These are phyloP conservation scores for Psidium friedrichsthalianum DNA, from an alignment of 345 rosid genomes.

Conservation along the genomic window DNA sequence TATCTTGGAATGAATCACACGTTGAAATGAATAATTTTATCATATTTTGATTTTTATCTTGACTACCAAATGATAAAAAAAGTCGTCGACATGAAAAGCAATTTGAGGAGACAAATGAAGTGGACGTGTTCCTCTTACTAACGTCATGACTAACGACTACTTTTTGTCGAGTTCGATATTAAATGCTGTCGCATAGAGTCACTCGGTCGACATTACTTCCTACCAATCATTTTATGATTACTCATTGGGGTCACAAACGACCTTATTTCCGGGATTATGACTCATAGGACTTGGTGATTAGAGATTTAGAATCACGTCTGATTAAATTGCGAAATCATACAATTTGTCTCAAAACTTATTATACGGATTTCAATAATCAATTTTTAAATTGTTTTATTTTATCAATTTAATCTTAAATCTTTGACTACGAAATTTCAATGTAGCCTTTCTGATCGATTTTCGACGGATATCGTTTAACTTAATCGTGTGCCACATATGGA, in stretches of 20 bases:
- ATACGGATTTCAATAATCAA: fast-evolving
- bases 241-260: neutral
- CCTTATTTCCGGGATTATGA: neutral
- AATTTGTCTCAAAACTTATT: neutral
- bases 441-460: neutral
- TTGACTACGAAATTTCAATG: neutral
- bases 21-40: too few species aligned
- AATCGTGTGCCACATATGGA: too few species aligned
- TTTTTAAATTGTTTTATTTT: neutral
- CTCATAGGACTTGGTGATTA: neutral
- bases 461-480: too few species aligned
- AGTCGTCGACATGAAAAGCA: too few species aligned
- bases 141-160: neutral
- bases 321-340: fast-evolving
- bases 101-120: too few species aligned
- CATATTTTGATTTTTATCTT: too few species aligned
- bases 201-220: neutral
- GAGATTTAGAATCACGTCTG: neutral
- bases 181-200: neutral
- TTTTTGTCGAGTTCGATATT: neutral
- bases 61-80: too few species aligned
- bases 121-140: neutral
- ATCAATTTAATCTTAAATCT: fast-evolving
- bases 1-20: too few species aligned
- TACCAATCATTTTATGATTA: too few species aligned